Conservation (phyloP, 2,329 filamentous ascomycete species). For the Cercospora sojina region DNA sequence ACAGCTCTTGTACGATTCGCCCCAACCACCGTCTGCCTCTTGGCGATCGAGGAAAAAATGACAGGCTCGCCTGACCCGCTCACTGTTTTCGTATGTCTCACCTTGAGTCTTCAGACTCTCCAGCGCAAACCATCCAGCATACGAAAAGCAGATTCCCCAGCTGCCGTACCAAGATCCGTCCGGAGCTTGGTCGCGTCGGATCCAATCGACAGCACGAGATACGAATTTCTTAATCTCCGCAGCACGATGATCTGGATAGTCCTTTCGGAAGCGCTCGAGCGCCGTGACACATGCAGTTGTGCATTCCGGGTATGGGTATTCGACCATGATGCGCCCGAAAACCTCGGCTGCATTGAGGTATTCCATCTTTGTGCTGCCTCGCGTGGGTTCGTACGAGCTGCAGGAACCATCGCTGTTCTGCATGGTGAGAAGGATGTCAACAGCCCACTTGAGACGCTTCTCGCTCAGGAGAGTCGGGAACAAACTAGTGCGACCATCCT, state of each 20-base stretch:
- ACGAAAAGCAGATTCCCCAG: conserved; percentile 98
- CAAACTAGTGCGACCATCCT: conserved; percentile 22
- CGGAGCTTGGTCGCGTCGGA: conserved; percentile 70
- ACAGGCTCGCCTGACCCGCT: conserved; percentile 70
- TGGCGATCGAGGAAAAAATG: conserved; percentile 84
- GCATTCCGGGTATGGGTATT: conserved; percentile 97
- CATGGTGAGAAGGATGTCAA: conserved; percentile 88
- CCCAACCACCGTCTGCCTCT: conserved; percentile 89
- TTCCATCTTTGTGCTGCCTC: conserved; percentile 76
- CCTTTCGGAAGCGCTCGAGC: conserved; percentile 74
- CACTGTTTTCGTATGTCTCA: conserved; percentile 75
- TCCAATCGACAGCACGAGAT: conserved; percentile 72
- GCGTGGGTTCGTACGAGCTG: conserved; percentile 82
- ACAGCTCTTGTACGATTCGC: conserved; percentile 86
- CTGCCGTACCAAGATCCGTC: conserved; percentile 98
- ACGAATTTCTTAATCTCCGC: conserved; percentile 74
- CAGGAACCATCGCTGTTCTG: conserved; percentile 85
- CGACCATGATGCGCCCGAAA: conserved; percentile 96
- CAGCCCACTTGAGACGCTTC: conserved; percentile 76
- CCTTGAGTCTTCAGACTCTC: conserved; percentile 80
- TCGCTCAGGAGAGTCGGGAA: conserved; percentile 75
- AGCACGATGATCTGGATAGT: conserved; percentile 77
- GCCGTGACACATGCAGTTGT: conserved; percentile 92
- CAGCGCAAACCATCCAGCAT: conserved; percentile 93
- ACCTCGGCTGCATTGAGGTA: conserved; percentile 93